A percentile compares a stretch with the other conserved stretches of the same genome.
phyloP scores from a whole-genome alignment of 108 stramenopile genomes.

The Skeletonema menzelii region DNA sequence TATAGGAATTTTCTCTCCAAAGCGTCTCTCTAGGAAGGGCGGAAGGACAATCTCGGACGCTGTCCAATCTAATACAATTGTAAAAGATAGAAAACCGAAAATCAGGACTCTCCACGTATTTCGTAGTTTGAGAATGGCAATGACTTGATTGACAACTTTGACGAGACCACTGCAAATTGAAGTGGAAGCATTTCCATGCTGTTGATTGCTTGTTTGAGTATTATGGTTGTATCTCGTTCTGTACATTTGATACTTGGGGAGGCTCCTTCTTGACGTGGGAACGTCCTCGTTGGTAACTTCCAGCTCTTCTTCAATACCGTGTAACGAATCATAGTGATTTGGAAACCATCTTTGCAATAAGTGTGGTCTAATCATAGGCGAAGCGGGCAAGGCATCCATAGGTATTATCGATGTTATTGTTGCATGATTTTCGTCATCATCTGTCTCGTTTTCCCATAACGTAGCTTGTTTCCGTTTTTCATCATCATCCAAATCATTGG shows the following conservation, averaged over 20 bases:
- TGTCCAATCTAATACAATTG: slow-evolving; percentile 26
- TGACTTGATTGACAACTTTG: neutral
- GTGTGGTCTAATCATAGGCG: slow-evolving; percentile 17
- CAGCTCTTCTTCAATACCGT: neutral
- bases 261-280: neutral
- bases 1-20: slow-evolving; percentile 19
- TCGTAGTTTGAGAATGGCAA: slow-evolving; percentile 8
- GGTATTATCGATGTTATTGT: neutral
- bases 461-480: neutral
- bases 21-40: slow-evolving; percentile 23
- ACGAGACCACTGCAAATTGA: neutral
- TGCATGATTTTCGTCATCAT: neutral
- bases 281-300: too few species aligned
- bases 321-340: slow-evolving; percentile 5
- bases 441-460: neutral
- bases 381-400: neutral
- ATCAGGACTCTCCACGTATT: slow-evolving; percentile 39
- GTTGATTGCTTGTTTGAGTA: neutral
- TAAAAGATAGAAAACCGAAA: slow-evolving; percentile 19
- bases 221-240: neutral
- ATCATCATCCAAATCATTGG: slow-evolving; percentile 28
- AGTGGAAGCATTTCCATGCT: neutral
- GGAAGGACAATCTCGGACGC: slow-evolving; percentile 16
- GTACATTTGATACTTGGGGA: slow-evolving; percentile 20
- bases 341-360: slow-evolving; percentile 17